Percentiles rank a stretch among this genome's conserved stretches.
Evolutionary conservation across 139 green algal species (phyloP).

Genomic region (Chlamydomonas schloesseri): DNA sequence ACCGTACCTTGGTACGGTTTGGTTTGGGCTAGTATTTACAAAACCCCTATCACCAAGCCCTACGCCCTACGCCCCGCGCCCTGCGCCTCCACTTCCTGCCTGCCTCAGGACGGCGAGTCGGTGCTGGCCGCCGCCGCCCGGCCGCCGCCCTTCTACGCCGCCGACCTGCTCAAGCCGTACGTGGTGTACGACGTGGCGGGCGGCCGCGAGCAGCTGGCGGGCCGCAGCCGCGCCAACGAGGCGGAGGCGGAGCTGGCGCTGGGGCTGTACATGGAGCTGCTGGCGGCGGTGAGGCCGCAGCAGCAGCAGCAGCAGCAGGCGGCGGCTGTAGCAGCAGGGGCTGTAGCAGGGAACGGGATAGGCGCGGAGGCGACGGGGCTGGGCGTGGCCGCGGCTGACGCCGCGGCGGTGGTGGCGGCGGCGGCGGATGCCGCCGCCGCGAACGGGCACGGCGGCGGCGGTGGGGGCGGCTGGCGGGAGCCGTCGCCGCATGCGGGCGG

Average conservation of each 20-base stretch:
- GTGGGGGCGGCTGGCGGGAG: not conserved
- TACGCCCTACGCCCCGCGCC: no score
- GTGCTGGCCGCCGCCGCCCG: not conserved
- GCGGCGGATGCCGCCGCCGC: not conserved
- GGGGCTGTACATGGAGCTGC: conserved; percentile 79
- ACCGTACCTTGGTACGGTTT: no score
- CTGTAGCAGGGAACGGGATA: no score
- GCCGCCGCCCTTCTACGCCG: conserved; percentile 10
- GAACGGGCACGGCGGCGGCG: not conserved
- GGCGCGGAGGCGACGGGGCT: not conserved
- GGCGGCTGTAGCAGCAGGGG: no score
- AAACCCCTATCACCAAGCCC: no score
- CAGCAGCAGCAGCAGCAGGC: no score
- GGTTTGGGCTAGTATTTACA: no score
- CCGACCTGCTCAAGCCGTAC: conserved; percentile 85
- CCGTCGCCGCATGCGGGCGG: not conserved
- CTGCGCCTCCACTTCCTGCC: no score
- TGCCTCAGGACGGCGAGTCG: conserved; percentile 49
- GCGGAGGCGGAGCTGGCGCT: conserved; percentile 82
- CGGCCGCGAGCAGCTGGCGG: conserved; percentile 55
- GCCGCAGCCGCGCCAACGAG: conserved; percentile 39
- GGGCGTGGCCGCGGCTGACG: not conserved
- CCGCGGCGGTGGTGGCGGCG: conserved; percentile 3
- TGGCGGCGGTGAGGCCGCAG: conserved; percentile 25
- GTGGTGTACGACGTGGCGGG: conserved; percentile 86